Base-by-base conservation (phyloP, 345 rosid species). In the Salix koriyanagi region DNA sequence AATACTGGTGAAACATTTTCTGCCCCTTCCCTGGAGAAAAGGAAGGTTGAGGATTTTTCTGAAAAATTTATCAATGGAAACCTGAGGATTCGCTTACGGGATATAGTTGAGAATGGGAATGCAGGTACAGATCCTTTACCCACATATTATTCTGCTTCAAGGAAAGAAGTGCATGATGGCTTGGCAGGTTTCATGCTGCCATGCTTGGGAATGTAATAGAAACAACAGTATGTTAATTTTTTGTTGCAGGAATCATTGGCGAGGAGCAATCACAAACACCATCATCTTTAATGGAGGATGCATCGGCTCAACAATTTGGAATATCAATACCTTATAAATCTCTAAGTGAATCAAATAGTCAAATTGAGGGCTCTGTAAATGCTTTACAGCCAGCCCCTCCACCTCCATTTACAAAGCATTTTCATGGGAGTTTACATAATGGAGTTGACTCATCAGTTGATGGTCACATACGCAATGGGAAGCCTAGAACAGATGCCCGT, bases 401-500 rank as follows among this genome's bases (percentile, higher is more conserved):
- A 50, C 74, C 87, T 78, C 65, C 80, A 25, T 68, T 86, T 64
- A 70, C 84, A 74, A 91, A 88, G 86, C 85, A 72, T 67, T 81
- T 77, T 78, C 88, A 76, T 76, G 86, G 84, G 71, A 86, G 77
- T 84, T 25, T 77, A 81, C 88, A 87, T 52, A 85, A 76, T 79
- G 97, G 86, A 77, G 83, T 79, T 80, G 92, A 89, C 78, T 82
- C 86, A 21, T 75, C 86, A 26, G 71, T 72, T n/a, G 91, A 89
- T 74, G 72, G 77, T 80, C 90, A 85, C 52, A 73, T 73, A 70
- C 89, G 81, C 71, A 89, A 85, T 83, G 89, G 88, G 73, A 84
- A 88, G 84, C 93, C 88, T 68, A 88, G 88, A 70, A 84, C 82
- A 65, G 96, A 96, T 86, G 76, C 82, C 64, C 91, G 89, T 60